Evolutionary conservation across 176 grass and related monocot species (phyloP).

Genomic region (Aegilops bicornis): DNA sequence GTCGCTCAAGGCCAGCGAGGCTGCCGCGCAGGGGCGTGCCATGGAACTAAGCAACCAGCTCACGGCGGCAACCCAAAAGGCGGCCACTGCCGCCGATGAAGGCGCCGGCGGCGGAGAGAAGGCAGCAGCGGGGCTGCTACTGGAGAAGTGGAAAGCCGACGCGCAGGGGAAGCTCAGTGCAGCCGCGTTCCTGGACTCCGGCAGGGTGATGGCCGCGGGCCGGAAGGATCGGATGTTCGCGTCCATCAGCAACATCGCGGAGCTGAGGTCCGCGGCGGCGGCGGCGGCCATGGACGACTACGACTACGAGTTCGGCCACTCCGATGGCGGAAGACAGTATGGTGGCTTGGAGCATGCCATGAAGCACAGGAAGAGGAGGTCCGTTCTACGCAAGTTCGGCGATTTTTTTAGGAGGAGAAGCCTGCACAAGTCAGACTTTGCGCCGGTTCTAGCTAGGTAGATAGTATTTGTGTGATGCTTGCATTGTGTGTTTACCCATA

Average conservation of each 20-base stretch:
- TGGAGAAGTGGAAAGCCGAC: constrained; percentile 21
- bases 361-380: constrained; percentile 54
- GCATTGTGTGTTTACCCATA: not conserved
- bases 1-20: constrained; percentile 55
- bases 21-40: constrained; percentile 53
- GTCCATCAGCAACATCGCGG: constrained; percentile 72
- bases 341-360: constrained; percentile 29
- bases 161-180: constrained; percentile 46
- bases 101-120: not conserved
- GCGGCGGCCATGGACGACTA: constrained; percentile 54
- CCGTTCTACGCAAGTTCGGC: constrained; percentile 62
- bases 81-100: not conserved
- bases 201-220: not conserved
- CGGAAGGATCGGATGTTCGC: constrained; percentile 55
- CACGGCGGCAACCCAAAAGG: constrained; percentile 26
- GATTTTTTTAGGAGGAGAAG: constrained; percentile 61
- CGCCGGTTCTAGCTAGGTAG: not conserved
- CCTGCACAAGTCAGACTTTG: constrained; percentile 28
- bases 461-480: constrained; percentile 4
- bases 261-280: constrained; percentile 53
- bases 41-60: constrained; percentile 58
- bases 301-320: constrained; percentile 60
- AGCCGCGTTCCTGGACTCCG: constrained; percentile 40
- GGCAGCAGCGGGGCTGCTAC: not conserved
- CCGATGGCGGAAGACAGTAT: constrained; percentile 35